A percentile compares a stretch with the other conserved stretches of the same genome.
phyloP scores from a whole-genome alignment of 2,329 filamentous ascomycete species.

The Hypoxylon sp. region DNA sequence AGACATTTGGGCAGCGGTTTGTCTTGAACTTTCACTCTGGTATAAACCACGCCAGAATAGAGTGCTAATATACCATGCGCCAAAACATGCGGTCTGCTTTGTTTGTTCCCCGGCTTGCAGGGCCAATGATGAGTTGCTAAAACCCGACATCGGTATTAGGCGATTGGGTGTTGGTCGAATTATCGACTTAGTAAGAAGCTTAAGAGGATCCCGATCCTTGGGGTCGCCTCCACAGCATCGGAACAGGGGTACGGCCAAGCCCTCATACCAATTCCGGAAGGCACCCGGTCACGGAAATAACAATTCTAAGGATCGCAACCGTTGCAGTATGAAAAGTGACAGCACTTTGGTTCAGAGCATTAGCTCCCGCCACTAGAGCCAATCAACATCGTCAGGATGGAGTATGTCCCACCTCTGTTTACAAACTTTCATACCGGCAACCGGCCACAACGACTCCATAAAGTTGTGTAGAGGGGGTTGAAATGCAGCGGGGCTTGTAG shows the following conservation, averaged over 20 bases:
- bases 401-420: neutral
- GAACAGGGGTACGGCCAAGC: constrained; percentile 4
- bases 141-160: constrained; percentile 30
- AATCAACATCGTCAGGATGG: constrained; percentile 10
- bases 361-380: constrained; percentile 9
- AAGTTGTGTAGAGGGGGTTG: constrained; percentile 19
- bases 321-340: constrained; percentile 12
- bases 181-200: neutral
- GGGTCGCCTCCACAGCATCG: constrained; percentile 2
- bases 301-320: constrained; percentile 1
- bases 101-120: neutral
- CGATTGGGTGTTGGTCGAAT: constrained; percentile 7
- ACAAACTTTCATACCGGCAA: constrained; percentile 15
- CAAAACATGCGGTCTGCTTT: neutral
- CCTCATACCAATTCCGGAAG: constrained; percentile 1
- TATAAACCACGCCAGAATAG: neutral
- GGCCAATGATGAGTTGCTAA: constrained; percentile 13
- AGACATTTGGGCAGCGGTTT: neutral
- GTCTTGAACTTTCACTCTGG: neutral
- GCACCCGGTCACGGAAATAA: constrained; percentile 20
- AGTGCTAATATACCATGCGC: neutral
- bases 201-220: neutral
- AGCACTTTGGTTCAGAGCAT: constrained; percentile 8
- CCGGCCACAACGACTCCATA: constrained; percentile 25
- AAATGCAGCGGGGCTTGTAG: constrained; percentile 15